These are phyloP conservation scores for Aristolochia contorta DNA, from an alignment of 164 flowering plant genomes.

Conservation along the genomic window DNA sequence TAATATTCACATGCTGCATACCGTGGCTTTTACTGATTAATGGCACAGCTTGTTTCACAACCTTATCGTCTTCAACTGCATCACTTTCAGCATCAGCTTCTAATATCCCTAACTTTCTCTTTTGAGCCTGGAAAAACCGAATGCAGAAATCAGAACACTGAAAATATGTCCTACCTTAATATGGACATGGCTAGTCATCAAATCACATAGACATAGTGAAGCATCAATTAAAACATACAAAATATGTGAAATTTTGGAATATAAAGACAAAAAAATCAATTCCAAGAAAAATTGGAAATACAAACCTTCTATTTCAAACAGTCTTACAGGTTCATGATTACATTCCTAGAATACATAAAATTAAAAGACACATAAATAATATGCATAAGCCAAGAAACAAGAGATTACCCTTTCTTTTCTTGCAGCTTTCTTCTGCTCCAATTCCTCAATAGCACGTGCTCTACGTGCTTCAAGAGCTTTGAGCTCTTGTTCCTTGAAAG, in stretches of 20 bases:
- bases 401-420: conserved; percentile 77
- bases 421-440: conserved; percentile 86
- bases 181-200: neutral
- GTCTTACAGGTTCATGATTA: too few relatives aligned
- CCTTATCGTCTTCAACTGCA: conserved; percentile 11
- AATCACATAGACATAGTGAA: neutral
- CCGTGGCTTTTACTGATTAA: conserved; percentile 30
- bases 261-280: neutral
- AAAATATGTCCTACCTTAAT: neutral
- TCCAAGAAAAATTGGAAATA: neutral
- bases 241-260: neutral
- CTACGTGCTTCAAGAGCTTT: conserved; percentile 85
- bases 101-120: conserved; percentile 66
- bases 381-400: neutral
- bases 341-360: neutral
- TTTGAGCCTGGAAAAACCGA: conserved; percentile 44
- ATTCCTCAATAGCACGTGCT: conserved; percentile 61
- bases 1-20: conserved; percentile 6
- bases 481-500: conserved; percentile 94
- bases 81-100: conserved; percentile 38
- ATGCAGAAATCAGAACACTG: neutral
- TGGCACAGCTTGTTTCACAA: conserved; percentile 17
- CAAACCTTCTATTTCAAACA: neutral
- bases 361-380: neutral
- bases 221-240: neutral